These are phyloP conservation scores for Ailanthus altissimus DNA, from an alignment of 345 rosid species.

Conservation along the genomic window DNA sequence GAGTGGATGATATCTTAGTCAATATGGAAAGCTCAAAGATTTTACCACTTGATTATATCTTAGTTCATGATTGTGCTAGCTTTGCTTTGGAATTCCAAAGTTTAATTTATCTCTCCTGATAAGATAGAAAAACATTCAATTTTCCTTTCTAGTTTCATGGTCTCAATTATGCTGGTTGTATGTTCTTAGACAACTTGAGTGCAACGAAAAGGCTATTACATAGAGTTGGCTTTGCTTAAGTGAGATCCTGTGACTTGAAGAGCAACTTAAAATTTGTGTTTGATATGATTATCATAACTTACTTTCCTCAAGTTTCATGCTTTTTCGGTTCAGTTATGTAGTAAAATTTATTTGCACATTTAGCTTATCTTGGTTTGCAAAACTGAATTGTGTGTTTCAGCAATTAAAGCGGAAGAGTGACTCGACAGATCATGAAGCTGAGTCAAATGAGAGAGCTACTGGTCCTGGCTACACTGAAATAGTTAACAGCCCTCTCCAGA, in stretches of 20 bases:
- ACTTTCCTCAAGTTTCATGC: background rate
- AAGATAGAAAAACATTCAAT: background rate
- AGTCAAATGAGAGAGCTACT: conserved; percentile 50
- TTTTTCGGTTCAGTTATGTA: conserved; percentile 8
- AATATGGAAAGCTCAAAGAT: background rate
- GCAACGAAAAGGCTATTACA: background rate
- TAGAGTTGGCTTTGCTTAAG: background rate
- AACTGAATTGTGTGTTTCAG: conserved; percentile 32
- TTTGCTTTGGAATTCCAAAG: background rate
- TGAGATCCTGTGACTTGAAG: background rate
- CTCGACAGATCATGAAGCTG: conserved; percentile 50
- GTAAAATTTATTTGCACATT: background rate
- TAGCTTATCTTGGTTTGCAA: conserved; percentile 23
- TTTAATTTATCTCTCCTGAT: background rate
- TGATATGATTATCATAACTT: background rate
- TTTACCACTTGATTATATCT: background rate
- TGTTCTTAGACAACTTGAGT: background rate
- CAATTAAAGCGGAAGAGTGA: conserved; percentile 83
- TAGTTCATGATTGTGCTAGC: conserved; percentile 6
- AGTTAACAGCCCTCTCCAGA: conserved; percentile 57
- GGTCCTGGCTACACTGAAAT: conserved; percentile 52
- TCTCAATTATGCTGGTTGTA: conserved; percentile 4
- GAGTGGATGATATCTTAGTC: background rate
- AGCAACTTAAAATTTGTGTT: background rate
- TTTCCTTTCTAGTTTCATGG: background rate